Percentiles rank a stretch among this genome's conserved stretches.
Conservation (phyloP, 73 alveolate genomes). For the Paramecium octaurelia region DNA sequence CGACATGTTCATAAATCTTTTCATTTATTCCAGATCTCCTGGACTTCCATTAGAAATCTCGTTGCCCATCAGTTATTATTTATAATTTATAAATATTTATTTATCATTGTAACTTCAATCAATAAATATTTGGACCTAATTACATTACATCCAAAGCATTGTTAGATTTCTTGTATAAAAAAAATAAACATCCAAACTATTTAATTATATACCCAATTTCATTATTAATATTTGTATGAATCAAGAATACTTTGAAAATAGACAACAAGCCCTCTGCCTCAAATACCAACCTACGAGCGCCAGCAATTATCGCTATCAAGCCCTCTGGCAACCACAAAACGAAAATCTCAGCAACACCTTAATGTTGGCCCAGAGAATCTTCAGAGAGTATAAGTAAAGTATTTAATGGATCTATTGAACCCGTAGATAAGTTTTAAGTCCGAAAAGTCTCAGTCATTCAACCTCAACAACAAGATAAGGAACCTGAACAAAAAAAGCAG, state of each 20-base stretch:
- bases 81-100: not conserved
- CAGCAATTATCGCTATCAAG: not conserved
- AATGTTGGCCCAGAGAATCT: not conserved
- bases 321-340: not conserved
- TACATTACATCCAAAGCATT: not conserved
- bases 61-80: slow-evolving; percentile 48
- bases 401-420: not conserved
- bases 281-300: not conserved
- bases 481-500: not conserved
- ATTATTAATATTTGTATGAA: not conserved
- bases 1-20: slow-evolving; percentile 42
- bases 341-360: not conserved
- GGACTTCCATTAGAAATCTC: slow-evolving; percentile 53
- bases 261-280: not conserved
- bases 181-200: not conserved
- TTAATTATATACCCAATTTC: not conserved
- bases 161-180: not conserved
- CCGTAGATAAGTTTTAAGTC: not conserved
- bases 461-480: not conserved
- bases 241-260: not conserved
- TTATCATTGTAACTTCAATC: not conserved
- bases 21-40: slow-evolving; percentile 56
- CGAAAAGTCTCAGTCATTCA: not conserved
- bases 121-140: not conserved
- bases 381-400: not conserved